Conservation (phyloP, 1,284 basidiomycete species). For the Peniophora sp. region DNA sequence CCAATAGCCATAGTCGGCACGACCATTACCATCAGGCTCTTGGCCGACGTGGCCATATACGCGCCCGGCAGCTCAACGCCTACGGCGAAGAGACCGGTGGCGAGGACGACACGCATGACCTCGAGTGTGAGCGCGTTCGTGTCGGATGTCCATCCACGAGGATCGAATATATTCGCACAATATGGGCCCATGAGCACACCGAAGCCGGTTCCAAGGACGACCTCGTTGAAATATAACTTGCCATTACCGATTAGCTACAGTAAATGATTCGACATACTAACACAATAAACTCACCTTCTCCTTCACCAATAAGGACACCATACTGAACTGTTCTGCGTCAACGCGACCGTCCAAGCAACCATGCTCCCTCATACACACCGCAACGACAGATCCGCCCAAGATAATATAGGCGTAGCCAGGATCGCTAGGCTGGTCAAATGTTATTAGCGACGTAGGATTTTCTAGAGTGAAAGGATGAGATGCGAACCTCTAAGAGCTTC, state of each 20-base stretch:
- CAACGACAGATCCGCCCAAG: conserved; percentile 69
- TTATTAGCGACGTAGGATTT: too few species aligned
- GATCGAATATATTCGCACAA: conserved; percentile 70
- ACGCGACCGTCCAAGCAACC: not conserved
- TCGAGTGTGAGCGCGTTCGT: conserved; percentile 71
- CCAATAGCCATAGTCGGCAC: conserved; percentile 76
- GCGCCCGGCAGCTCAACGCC: conserved; percentile 65
- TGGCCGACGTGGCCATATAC: conserved; percentile 59
- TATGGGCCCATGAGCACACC: conserved; percentile 73
- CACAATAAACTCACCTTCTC: conserved; percentile 70
- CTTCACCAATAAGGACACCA: conserved; percentile 76
- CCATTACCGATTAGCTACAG: not conserved
- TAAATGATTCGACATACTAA: conserved; percentile 12
- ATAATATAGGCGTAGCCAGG: conserved; percentile 62
- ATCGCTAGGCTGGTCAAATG: conserved; percentile 8
- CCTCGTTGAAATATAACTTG: conserved; percentile 87
- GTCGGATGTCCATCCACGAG: conserved; percentile 60
- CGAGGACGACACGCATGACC: conserved; percentile 63
- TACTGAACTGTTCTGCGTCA: conserved; percentile 53
- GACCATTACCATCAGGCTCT: conserved; percentile 55
- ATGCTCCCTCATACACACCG: conserved; percentile 35
- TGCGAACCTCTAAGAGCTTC: too few species aligned
- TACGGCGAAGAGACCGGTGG: conserved; percentile 65
- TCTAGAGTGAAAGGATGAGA: too few species aligned
- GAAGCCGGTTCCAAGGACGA: conserved; percentile 81